Conservation (phyloP, 352 stramenopile species). For the Thraustochytrium striatum region DNA sequence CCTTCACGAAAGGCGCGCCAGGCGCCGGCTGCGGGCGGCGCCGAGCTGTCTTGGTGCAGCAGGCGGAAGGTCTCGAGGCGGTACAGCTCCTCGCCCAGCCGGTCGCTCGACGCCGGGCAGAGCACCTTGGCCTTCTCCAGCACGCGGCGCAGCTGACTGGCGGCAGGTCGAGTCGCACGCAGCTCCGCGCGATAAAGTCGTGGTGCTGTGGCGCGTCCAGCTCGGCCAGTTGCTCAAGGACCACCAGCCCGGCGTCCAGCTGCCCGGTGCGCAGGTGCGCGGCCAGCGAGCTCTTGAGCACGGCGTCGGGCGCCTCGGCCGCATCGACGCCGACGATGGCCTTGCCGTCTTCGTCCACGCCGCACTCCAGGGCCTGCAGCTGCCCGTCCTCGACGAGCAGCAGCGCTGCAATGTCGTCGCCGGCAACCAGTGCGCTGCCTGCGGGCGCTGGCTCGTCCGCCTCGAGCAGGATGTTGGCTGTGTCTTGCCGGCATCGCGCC, state of each 20-base stretch:
- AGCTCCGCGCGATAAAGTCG: constrained; percentile 10
- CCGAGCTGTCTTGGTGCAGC: not conserved
- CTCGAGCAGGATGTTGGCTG: too few relatives aligned
- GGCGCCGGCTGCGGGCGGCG: not conserved
- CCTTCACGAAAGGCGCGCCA: constrained; percentile 29
- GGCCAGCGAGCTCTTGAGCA: not conserved
- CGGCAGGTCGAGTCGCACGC: not conserved
- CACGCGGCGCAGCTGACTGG: not conserved
- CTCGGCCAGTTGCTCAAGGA: not conserved
- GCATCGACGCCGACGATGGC: not conserved
- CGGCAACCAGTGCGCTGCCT: too few relatives aligned
- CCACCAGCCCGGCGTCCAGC: too few relatives aligned
- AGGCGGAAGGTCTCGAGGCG: constrained; percentile 21
- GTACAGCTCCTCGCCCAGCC: constrained; percentile 23
- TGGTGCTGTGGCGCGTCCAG: not conserved
- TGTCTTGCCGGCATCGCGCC: not conserved
- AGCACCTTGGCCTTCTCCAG: constrained; percentile 6
- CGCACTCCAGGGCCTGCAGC: not conserved
- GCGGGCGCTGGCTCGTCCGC: too few relatives aligned
- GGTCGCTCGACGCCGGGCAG: not conserved
- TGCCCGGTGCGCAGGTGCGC: too few relatives aligned
- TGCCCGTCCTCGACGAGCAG: not conserved
- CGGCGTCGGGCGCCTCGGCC: not conserved
- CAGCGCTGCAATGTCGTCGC: too few relatives aligned
- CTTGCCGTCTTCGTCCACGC: not conserved